Percentiles rank a stretch among this genome's conserved stretches.
phyloP scores from a whole-genome alignment of 2,329 filamentous ascomycete genomes.

The Elsinoe ampelina region DNA sequence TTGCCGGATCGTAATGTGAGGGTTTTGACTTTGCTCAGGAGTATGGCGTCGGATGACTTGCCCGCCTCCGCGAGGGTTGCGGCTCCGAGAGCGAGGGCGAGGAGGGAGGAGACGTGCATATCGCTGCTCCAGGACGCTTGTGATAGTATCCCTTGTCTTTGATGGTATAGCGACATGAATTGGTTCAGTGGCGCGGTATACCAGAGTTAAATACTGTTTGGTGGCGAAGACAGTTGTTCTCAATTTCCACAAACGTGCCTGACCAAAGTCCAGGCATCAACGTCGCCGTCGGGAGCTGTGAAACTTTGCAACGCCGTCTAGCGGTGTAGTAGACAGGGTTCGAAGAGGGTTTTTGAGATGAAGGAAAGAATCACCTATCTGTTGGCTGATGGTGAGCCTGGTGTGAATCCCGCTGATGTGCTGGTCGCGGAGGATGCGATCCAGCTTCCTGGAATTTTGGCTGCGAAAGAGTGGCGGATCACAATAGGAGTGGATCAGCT shows the following conservation, averaged over 20 bases:
- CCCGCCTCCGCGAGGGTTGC: conserved; percentile 21
- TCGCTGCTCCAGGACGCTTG: neutral
- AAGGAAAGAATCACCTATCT: conserved; percentile 69
- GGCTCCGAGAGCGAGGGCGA: conserved; percentile 15
- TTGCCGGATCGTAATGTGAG: conserved; percentile 65
- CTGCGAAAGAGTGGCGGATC: conserved; percentile 68
- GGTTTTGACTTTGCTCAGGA: conserved; percentile 59
- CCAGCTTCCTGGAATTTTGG: conserved; percentile 51
- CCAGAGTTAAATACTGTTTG: neutral
- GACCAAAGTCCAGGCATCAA: conserved; percentile 4
- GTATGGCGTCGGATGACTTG: conserved; percentile 41
- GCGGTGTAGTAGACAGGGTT: neutral
- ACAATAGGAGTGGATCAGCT: conserved; percentile 68
- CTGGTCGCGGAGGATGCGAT: conserved; percentile 46
- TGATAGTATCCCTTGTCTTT: neutral
- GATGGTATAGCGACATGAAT: neutral
- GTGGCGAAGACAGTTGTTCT: conserved; percentile 16
- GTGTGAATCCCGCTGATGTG: conserved; percentile 56
- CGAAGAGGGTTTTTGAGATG: conserved; percentile 39
- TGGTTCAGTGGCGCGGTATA: neutral
- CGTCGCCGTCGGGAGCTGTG: neutral
- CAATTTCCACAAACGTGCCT: conserved; percentile 9
- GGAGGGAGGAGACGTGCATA: conserved; percentile 8
- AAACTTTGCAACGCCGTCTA: neutral
- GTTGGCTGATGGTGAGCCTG: conserved; percentile 54